Evolutionary conservation across 2,329 filamentous ascomycete species (phyloP).

Genomic region (Xylariales sp.): DNA sequence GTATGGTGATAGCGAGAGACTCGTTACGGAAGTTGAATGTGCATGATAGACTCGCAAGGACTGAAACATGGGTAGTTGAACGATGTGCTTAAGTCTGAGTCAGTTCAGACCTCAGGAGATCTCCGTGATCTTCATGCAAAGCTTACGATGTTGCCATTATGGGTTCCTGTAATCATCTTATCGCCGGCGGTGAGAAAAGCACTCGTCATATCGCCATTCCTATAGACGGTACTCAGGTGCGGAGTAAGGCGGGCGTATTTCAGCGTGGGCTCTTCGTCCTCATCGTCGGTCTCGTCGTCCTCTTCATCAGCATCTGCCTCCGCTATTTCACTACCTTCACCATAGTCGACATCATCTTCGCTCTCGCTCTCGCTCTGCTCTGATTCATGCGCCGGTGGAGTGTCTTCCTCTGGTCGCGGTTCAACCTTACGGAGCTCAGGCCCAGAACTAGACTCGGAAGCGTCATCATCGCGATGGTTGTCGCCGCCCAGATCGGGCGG

Average conservation of each 20-base stretch:
- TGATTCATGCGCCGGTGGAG: slow-evolving; percentile 14
- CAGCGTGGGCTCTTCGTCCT: slow-evolving; percentile 88
- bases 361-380: slow-evolving; percentile 11
- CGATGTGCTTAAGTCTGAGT: slow-evolving; percentile 63
- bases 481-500: slow-evolving; percentile 30
- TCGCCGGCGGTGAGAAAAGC: slow-evolving; percentile 86
- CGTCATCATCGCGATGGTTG: slow-evolving; percentile 6
- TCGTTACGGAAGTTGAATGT: slow-evolving; percentile 86
- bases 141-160: slow-evolving; percentile 92
- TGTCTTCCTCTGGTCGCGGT: slow-evolving; percentile 13
- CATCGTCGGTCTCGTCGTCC: slow-evolving; percentile 72
- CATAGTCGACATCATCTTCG: slow-evolving; percentile 24
- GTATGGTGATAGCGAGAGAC: slow-evolving; percentile 84
- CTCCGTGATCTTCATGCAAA: not conserved
- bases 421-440: slow-evolving; percentile 11
- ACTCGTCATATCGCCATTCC: slow-evolving; percentile 93
- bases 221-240: slow-evolving; percentile 74
- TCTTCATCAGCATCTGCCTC: slow-evolving; percentile 53
- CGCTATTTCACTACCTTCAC: slow-evolving; percentile 40
- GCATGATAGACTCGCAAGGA: slow-evolving; percentile 83
- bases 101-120: too few relatives aligned
- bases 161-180: slow-evolving; percentile 95
- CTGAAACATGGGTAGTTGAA: slow-evolving; percentile 78
- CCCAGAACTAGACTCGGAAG: slow-evolving; percentile 12
- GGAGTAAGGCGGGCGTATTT: slow-evolving; percentile 89